A percentile compares a stretch with the other conserved stretches of the same genome.
Evolutionary conservation across 768 basidiomycete species (phyloP).

Genomic region (Boletus bicolor): DNA sequence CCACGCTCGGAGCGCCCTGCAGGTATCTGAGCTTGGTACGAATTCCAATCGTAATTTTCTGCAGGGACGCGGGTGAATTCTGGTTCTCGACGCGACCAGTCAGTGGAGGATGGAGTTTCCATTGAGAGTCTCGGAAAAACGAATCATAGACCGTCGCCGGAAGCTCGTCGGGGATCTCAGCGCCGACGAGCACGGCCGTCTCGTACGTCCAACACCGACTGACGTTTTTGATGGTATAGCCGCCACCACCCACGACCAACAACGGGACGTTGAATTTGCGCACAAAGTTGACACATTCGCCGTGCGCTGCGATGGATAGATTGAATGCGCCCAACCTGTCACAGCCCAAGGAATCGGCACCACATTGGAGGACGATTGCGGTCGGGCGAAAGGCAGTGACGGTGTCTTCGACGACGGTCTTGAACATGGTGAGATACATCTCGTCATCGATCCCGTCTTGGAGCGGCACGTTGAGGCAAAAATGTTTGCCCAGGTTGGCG

Average conservation of each 20-base stretch:
- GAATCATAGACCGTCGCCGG: slow-evolving; percentile 88
- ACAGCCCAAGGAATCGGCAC: slow-evolving; percentile 93
- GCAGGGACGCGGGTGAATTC: slow-evolving; percentile 78
- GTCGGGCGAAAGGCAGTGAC: slow-evolving; percentile 86
- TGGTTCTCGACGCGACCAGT: slow-evolving; percentile 91
- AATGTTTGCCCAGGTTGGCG: slow-evolving; percentile 85
- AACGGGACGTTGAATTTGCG: slow-evolving; percentile 89
- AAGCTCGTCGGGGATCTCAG: slow-evolving; percentile 79
- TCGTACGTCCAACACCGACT: slow-evolving; percentile 99
- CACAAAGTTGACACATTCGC: slow-evolving; percentile 97
- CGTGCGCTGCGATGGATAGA: slow-evolving; percentile 93
- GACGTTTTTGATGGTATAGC: slow-evolving; percentile 96
- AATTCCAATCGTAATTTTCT: slow-evolving; percentile 82
- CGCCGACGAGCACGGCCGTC: slow-evolving; percentile 87
- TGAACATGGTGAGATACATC: slow-evolving; percentile 94
- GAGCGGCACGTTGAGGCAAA: slow-evolving; percentile 91
- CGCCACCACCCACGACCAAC: slow-evolving; percentile 90
- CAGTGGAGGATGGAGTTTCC: slow-evolving; percentile 90
- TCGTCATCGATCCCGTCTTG: slow-evolving; percentile 97
- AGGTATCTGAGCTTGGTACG: slow-evolving; percentile 88
- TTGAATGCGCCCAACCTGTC: slow-evolving; percentile 97
- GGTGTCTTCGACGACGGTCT: slow-evolving; percentile 92
- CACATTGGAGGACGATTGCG: slow-evolving; percentile 93
- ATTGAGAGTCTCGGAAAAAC: slow-evolving; percentile 89
- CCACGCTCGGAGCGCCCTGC: slow-evolving; percentile 94